phyloP scores from a whole-genome alignment of 2,329 filamentous ascomycete genomes.

The Orbilia ellipsospora region DNA sequence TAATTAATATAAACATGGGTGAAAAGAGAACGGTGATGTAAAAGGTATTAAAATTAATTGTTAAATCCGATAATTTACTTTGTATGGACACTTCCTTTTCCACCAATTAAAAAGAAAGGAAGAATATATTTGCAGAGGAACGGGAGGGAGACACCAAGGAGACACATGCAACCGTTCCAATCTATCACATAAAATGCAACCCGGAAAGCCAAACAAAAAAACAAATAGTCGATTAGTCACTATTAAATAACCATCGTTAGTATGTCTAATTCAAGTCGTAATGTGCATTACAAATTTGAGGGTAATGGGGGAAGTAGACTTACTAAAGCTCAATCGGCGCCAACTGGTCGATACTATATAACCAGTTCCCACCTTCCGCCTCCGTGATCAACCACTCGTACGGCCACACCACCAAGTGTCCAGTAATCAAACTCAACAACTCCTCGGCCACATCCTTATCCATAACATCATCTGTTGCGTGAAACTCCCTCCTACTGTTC shows the following conservation, averaged over 20 bases:
- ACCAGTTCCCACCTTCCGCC: conserved; percentile 93
- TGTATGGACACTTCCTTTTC: too few relatives aligned
- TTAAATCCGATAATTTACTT: too few relatives aligned
- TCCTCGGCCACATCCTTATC: conserved; percentile 81
- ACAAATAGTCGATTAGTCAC: conserved; percentile 32
- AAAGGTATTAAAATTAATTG: conserved; percentile 39
- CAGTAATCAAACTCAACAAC: conserved; percentile 82
- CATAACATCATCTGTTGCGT: conserved; percentile 78
- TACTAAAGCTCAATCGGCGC: conserved; percentile 97
- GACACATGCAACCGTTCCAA: background rate
- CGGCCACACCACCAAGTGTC: conserved; percentile 88
- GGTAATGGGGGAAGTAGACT: conserved; percentile 63
- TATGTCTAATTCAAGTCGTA: background rate
- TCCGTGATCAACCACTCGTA: conserved; percentile 95
- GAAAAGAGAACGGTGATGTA: background rate
- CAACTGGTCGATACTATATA: conserved; percentile 95
- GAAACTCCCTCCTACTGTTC: conserved; percentile 73
- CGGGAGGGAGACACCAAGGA: conserved; percentile 2
- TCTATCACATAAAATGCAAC: background rate
- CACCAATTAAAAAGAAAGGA: conserved; percentile 24
- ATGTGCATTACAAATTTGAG: background rate
- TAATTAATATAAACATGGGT: background rate
- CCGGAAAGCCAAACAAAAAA: background rate
- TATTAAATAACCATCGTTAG: conserved; percentile 23
- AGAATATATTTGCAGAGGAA: conserved; percentile 53